These are phyloP conservation scores for Larix kaempferi DNA, from an alignment of 75 land plant species.

Conservation along the genomic window DNA sequence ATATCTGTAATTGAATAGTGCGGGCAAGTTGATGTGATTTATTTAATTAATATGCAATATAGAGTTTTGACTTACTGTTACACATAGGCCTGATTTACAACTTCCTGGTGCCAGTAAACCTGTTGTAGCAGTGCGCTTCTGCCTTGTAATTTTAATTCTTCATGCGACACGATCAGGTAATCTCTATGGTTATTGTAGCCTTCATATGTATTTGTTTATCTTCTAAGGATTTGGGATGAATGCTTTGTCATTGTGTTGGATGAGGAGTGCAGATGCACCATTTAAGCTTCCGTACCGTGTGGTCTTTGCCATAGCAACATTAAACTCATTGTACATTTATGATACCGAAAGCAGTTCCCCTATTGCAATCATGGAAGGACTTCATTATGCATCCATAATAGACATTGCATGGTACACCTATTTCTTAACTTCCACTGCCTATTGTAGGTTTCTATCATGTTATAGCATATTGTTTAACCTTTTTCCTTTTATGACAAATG, in stretches of 20 bases:
- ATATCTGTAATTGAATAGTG: background rate
- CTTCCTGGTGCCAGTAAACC: conserved; percentile 85
- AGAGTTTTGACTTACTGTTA: background rate
- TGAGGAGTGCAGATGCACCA: conserved; percentile 37
- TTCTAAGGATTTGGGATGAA: background rate
- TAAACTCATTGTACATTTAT: conserved; percentile 85
- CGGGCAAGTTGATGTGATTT: background rate
- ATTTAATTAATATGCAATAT: background rate
- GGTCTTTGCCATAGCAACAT: conserved; percentile 91
- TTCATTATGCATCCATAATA: conserved; percentile 95
- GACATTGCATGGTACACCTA: conserved; percentile 83
- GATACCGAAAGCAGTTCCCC: conserved; percentile 81
- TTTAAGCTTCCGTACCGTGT: conserved; percentile 91
- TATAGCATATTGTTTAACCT: background rate
- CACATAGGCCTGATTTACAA: conserved; percentile 65
- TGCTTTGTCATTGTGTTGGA: background rate
- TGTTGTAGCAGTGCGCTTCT: conserved; percentile 83
- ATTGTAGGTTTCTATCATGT: background rate
- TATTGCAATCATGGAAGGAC: conserved; percentile 78
- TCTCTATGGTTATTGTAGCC: background rate
- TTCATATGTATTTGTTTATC: background rate
- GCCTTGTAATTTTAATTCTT: conserved; percentile 66
- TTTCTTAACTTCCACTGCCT: background rate
- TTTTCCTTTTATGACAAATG: conserved; percentile 5
- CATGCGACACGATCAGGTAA: conserved; percentile 49